Conservation (phyloP, 139 green algal species). For the Asterochloris sp. region DNA sequence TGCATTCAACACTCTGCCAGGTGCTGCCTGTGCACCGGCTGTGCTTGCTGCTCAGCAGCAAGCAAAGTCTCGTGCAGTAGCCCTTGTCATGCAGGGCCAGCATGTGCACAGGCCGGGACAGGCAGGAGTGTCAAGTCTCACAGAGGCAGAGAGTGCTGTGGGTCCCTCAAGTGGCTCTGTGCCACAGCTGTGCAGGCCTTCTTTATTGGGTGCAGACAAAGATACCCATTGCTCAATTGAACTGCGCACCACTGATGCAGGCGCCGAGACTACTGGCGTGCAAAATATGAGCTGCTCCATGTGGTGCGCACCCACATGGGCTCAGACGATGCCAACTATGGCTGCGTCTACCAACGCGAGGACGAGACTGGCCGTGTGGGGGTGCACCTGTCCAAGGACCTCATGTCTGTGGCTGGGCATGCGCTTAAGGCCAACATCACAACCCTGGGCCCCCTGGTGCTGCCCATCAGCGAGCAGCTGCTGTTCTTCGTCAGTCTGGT, state of each 20-base stretch:
- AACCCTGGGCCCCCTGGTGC: conserved; percentile 90
- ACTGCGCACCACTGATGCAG: conserved; percentile 1
- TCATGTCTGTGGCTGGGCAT: conserved; percentile 88
- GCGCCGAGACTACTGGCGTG: conserved; percentile 27
- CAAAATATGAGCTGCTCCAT: conserved; percentile 83
- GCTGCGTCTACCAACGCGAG: conserved; percentile 81
- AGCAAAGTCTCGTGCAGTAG: not conserved
- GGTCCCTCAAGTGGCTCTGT: too few species aligned
- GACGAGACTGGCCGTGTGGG: conserved; percentile 58
- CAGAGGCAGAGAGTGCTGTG: too few species aligned
- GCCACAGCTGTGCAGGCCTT: too few species aligned
- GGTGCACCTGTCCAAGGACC: conserved; percentile 85
- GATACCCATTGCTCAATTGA: too few species aligned
- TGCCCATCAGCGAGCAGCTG: conserved; percentile 90
- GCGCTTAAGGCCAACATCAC: conserved; percentile 94
- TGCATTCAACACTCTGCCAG: conserved; percentile 52
- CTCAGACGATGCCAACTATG: conserved; percentile 81
- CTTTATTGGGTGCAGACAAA: too few species aligned
- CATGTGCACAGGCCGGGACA: too few species aligned
- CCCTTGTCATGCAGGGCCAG: too few species aligned
- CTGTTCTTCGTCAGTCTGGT: conserved; percentile 92
- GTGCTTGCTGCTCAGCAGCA: conserved; percentile 89
- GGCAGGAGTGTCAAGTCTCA: too few species aligned
- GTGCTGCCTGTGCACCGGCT: conserved; percentile 93
- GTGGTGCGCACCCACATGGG: conserved; percentile 92